phyloP scores from a whole-genome alignment of 2,329 filamentous ascomycete genomes.

The Metarhizium anisopliae region DNA sequence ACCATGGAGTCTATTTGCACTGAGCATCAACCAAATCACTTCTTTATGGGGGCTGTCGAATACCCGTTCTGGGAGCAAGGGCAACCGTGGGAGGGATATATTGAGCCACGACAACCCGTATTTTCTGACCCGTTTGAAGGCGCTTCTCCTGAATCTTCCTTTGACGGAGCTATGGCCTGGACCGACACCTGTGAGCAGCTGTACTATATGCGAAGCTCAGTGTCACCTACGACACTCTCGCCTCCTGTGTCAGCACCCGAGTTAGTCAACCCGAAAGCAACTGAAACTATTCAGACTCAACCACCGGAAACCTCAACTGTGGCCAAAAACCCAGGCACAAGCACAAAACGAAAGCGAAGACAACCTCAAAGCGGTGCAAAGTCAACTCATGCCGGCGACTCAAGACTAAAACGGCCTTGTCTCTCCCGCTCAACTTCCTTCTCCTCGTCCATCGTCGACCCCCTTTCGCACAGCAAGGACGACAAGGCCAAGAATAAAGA shows the following conservation, averaged over 20 bases:
- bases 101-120: not conserved
- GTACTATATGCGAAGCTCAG: not conserved
- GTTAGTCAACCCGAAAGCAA: not conserved
- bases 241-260: not conserved
- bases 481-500: not conserved
- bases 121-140: not conserved
- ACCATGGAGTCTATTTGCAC: not conserved
- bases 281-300: not conserved
- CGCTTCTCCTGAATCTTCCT: not conserved
- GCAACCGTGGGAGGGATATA: not conserved
- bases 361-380: not conserved
- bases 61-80: not conserved
- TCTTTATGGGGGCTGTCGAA: not conserved
- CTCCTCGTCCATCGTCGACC: not conserved
- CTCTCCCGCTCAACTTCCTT: conserved; percentile 1
- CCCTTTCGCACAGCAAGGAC: not conserved
- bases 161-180: not conserved
- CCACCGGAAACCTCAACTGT: not conserved
- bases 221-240: not conserved
- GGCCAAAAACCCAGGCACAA: not conserved
- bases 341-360: not conserved
- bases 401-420: not conserved
- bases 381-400: not conserved
- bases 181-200: not conserved
- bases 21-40: not conserved